phyloP scores from a whole-genome alignment of 2,329 filamentous ascomycete genomes.

The Rutstroemia sydowiana region DNA sequence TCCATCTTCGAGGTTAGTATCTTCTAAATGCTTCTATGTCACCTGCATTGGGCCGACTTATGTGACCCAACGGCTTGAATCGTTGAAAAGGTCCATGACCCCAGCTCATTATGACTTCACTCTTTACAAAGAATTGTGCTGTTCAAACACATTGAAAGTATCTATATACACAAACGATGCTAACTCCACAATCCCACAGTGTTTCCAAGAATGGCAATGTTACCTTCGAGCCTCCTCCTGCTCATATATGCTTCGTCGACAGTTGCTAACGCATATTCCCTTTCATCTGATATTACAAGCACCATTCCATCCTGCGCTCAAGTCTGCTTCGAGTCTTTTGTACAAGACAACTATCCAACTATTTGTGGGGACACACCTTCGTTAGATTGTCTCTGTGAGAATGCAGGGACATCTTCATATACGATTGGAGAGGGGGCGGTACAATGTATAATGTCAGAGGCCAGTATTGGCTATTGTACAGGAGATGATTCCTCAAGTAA shows the following conservation, averaged over 20 bases:
- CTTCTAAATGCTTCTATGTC: conserved; percentile 1
- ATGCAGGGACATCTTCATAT: conserved; percentile 51
- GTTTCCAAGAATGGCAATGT: conserved; percentile 28
- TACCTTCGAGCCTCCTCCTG: conserved; percentile 26
- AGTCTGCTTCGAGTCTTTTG: conserved; percentile 54
- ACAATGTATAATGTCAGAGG: conserved; percentile 55
- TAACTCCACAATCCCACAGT: conserved; percentile 16
- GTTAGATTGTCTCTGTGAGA: conserved; percentile 57
- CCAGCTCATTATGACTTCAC: too few relatives aligned
- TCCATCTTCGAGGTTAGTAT: conserved; percentile 25
- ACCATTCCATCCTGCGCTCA: conserved; percentile 43
- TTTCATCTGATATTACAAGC: conserved; percentile 24
- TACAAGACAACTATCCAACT: conserved; percentile 50
- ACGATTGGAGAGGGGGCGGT: conserved; percentile 67
- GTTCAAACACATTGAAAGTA: too few relatives aligned
- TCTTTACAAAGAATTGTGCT: too few relatives aligned
- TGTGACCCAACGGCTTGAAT: conserved; percentile 4
- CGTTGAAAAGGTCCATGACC: too few relatives aligned
- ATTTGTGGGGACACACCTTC: conserved; percentile 44
- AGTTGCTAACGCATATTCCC: conserved; percentile 17
- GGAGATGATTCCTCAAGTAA: conserved; percentile 31
- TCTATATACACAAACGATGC: conserved; percentile 14
- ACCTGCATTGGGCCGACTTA: conserved; percentile 1
- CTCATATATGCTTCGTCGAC: conserved; percentile 21
- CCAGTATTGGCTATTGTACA: conserved; percentile 43